These are phyloP conservation scores for Penicillium oxalicum DNA, from an alignment of 2,329 filamentous ascomycete species.

Conservation along the genomic window DNA sequence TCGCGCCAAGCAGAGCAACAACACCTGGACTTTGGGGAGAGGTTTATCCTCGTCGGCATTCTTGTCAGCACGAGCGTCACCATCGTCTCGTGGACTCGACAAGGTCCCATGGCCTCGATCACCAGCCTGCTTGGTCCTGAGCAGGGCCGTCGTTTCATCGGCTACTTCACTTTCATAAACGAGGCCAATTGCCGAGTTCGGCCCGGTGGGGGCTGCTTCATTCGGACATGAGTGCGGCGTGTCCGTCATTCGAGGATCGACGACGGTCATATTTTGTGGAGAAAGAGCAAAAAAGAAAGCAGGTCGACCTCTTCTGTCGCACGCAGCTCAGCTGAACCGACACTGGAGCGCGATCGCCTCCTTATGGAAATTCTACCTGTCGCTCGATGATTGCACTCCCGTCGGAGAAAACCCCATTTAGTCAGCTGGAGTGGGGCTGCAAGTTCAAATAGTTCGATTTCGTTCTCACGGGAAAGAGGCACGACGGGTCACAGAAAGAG, in stretches of 20 bases:
- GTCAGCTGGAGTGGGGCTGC: neutral
- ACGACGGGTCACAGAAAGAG: too few relatives aligned
- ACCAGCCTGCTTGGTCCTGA: conserved; percentile 2
- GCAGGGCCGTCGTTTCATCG: conserved; percentile 16
- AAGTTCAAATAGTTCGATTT: neutral
- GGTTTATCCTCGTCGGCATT: conserved; percentile 41
- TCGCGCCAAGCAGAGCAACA: conserved; percentile 67
- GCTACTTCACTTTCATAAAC: conserved; percentile 2
- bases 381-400: too few relatives aligned
- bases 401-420: neutral
- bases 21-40: conserved; percentile 59
- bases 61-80: neutral
- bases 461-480: too few relatives aligned
- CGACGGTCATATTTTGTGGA: conserved; percentile 1
- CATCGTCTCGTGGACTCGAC: neutral
- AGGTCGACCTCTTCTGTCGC: too few relatives aligned
- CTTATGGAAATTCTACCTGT: too few relatives aligned
- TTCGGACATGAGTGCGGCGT: conserved; percentile 1
- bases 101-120: neutral
- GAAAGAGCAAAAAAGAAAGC: neutral
- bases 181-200: neutral
- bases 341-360: too few relatives aligned
- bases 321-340: too few relatives aligned
- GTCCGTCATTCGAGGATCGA: conserved; percentile 1
- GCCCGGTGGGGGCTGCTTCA: neutral